phyloP scores from a whole-genome alignment of 345 rosid species.

The Clausena lansium region DNA sequence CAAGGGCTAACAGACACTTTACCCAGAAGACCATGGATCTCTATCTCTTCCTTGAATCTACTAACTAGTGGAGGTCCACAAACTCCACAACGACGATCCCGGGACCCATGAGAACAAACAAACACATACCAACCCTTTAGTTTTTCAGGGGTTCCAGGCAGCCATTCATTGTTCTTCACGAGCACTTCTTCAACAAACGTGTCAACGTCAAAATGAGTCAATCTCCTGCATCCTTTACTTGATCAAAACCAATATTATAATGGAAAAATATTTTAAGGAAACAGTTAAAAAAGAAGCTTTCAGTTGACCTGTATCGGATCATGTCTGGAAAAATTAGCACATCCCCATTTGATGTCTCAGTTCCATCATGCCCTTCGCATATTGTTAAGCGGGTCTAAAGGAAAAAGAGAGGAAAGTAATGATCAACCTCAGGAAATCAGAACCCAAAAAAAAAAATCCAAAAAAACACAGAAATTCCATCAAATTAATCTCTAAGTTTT shows the following conservation, averaged over 20 bases:
- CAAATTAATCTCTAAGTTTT: not conserved
- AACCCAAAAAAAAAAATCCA: not conserved
- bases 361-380: constrained; percentile 98
- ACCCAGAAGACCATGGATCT: constrained; percentile 64
- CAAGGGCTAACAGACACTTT: constrained; percentile 94
- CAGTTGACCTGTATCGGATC: constrained; percentile 85
- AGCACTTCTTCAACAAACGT: constrained; percentile 98
- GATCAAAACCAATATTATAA: constrained; percentile 17
- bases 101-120: constrained; percentile 91
- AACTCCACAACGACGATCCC: constrained; percentile 87
- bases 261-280: constrained; percentile 7
- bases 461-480: not conserved
- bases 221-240: constrained; percentile 68
- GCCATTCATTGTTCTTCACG: constrained; percentile 90
- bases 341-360: constrained; percentile 96
- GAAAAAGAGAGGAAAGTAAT: constrained; percentile 12
- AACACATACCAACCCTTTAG: constrained; percentile 80
- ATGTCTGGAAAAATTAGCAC: constrained; percentile 95
- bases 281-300: not conserved
- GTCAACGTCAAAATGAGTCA: constrained; percentile 98
- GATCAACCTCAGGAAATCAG: not conserved
- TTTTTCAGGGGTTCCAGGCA: constrained; percentile 84
- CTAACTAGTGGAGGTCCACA: constrained; percentile 86
- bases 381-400: constrained; percentile 79
- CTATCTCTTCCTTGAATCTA: constrained; percentile 88